Evolutionary conservation across 2,329 filamentous ascomycete species (phyloP), one percentile per base, ranked within the genome.

Genomic region (Hirsutella rhossiliensis): DNA sequence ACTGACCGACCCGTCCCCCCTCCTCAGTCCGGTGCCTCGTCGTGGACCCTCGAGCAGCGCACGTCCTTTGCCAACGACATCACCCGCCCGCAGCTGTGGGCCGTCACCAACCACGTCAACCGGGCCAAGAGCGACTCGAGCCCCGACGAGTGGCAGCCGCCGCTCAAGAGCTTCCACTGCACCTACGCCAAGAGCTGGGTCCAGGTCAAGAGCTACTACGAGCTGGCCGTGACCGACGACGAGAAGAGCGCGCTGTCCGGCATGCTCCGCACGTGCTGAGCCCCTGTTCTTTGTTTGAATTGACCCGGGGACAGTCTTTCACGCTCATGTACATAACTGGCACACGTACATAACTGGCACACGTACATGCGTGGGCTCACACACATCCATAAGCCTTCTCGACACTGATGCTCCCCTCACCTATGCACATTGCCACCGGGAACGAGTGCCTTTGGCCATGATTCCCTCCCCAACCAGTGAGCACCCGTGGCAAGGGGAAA

Each of bases 41-140:
- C 66, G 2, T 90, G 86, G 87, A 85, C 84, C 0, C 81, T 80
- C 0, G 64, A 71, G 18, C 70, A 75, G 54, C 77, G 87, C 45
- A 67, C 81, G 56, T 59, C 68, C 3, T 88, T 88, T 56, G 87
- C 87, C 51, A 92, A 87, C 62, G 87, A 92, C 63, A 59, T 90
- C 46, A 73, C 67, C 1, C 75, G 81, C 44, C 87, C 87, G 0
- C 85, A 92, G 65, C 73, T 92, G 28, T 75, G 85, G 64, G 82
- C 86, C 30, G 84, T 92, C 9, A 90, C 85, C 4, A 82, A 85
- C 58, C 78, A 74, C 44, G 78, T 87, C 52, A 94, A 94, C 65
- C 69, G 79, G 53, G 51, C 66, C 30, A 92, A 90, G 70, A 67
- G 84, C n/a, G 84, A 88, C 60, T 65, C 71, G 51, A 78, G 79